Base-by-base conservation (phyloP, 257 asterid genomes). In the Haberlea rhodopensis region DNA sequence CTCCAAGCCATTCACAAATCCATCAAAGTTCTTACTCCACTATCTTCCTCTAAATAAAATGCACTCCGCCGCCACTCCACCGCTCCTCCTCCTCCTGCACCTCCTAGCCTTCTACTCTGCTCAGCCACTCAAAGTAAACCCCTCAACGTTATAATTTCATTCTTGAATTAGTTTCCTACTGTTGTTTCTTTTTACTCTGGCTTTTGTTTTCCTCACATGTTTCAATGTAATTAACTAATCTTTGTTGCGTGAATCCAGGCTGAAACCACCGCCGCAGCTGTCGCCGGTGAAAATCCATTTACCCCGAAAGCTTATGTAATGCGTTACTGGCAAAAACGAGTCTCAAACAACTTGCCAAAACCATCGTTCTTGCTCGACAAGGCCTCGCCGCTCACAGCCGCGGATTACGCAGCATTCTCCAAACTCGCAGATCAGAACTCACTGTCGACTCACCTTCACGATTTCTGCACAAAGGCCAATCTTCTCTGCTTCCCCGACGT, bases 321-420 rank as follows among this genome's bases (percentile, higher is more conserved):
- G 13, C 88, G 92, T 51, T 85, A 82, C 68, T 85, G 92, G 92
- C 75, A 68, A 19, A 85, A 76, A 20, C 71, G 78, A 56, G 72
- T 85, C 67, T 75, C 87, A 4, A 80, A 77, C 70, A 55, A 76
- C 25, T 71, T 77, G 24, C 81, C 84, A 1, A 68, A 68, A 29
- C 87, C 92, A 16, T n/a, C 62, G 57, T 82, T 85, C 65, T 53
- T 85, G 52, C 80, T 85, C 24, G 66, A 71, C 54, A 82, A 78
- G 62, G 89, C 87, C 2, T 85, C 92, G 20, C 92, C 92, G 32
- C 63, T 85, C 6, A 77, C 63, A 8, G 81, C 87, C 1, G 75
- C 77, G 3, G 75, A 82, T 0, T 66, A 25, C 37, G 87, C 80
- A 5, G 62, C 55, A 5, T 83, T 72, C 60, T 27, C 80, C 0